Base-by-base conservation (phyloP, 805 yeast species). In the Komagataella phaffii region DNA sequence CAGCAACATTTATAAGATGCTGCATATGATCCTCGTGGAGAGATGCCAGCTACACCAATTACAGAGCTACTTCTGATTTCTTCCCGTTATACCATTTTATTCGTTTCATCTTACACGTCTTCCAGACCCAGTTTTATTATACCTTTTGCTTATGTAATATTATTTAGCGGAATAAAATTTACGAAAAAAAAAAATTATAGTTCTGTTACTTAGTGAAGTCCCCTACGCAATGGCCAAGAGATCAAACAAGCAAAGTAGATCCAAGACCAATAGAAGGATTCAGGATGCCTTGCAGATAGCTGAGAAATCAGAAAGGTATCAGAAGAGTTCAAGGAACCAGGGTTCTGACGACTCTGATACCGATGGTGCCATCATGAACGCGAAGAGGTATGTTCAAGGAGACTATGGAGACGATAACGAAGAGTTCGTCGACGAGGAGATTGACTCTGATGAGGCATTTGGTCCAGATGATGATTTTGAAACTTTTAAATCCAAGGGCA, bases 391-490 rank as follows among this genome's bases (percentile, higher is more conserved):
- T 49, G 57, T 62, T 4, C 59, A 30, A 14, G 40, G 40, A 5
- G 40, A 30, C 5, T 30, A 61, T 17, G 64, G 58, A 6, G 61
- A 59, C 10, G 57, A 56, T 3, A 64, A 66, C 4, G 65, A 64
- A 7, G 64, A 60, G 0, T 63, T 69, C 51, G 71, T 65, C 21
- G 75, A 67, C 48, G 72, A 66, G 51, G 70, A 67, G 49, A 60
- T 67, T 3, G 69, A 67, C 53, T 87, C 96, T 0, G 96, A 89
- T 64, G 96, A 85, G 58, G 96, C 95, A 0, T 67, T 87, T 53
- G 96, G 93, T 0, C 83, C 93, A 0, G 95, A 77, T 53, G 90
- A 85, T 57, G 87, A 81, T 52, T 76, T 73, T 51, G 85, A 77
- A 58, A 72, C 76, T 6, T 65, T 82, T 58, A 76, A 78, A 63